phyloP scores from a whole-genome alignment of 2,329 filamentous ascomycete species.

The Sporothrix pallida region DNA sequence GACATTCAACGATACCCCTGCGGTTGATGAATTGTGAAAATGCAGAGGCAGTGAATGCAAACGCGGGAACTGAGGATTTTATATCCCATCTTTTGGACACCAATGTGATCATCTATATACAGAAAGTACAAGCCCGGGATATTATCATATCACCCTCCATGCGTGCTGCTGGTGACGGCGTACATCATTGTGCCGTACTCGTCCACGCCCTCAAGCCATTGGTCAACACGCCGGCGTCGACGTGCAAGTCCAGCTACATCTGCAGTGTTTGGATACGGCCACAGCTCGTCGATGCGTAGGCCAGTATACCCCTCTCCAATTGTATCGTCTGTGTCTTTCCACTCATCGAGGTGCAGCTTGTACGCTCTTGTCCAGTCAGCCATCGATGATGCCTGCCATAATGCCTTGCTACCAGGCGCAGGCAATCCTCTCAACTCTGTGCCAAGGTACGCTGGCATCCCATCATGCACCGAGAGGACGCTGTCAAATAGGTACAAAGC shows the following conservation, averaged over 20 bases:
- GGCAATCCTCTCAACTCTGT: conserved; percentile 54
- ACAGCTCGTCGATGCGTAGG: conserved; percentile 58
- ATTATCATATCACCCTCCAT: conserved; percentile 44
- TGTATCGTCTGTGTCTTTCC: conserved; percentile 43
- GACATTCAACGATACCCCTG: no score
- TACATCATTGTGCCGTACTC: conserved; percentile 62
- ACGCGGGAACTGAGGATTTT: no score
- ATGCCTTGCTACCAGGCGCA: conserved; percentile 48
- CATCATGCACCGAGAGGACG: conserved; percentile 52
- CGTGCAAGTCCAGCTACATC: conserved; percentile 42
- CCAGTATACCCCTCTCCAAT: not conserved
- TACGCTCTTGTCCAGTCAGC: conserved; percentile 53
- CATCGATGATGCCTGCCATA: conserved; percentile 52
- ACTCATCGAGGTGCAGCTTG: conserved; percentile 48
- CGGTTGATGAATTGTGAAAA: no score
- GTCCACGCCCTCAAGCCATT: conserved; percentile 58
- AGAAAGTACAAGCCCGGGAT: no score
- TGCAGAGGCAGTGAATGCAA: no score
- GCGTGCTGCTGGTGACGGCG: conserved; percentile 54
- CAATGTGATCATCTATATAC: not conserved
- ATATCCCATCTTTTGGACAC: not conserved
- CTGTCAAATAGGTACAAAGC: conserved; percentile 61
- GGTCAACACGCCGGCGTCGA: conserved; percentile 48
- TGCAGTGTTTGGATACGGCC: conserved; percentile 48
- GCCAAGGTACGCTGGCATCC: conserved; percentile 55